phyloP scores from a whole-genome alignment of 164 flowering plant genomes.

The Brasenia schreberi region DNA sequence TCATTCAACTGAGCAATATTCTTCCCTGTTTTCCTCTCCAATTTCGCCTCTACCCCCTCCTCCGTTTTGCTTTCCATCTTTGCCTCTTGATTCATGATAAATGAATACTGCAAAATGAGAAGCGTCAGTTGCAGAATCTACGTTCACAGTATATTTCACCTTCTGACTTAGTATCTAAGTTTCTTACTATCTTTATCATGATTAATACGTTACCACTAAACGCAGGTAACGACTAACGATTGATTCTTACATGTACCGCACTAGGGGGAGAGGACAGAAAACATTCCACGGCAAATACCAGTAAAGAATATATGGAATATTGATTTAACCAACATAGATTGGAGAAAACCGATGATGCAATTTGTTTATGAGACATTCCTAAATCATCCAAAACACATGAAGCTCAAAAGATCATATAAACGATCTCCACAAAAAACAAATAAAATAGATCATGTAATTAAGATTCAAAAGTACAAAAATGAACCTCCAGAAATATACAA shows the following conservation, averaged over 20 bases:
- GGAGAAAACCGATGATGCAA: no score
- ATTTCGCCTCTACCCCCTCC: background rate
- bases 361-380: no score
- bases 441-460: no score
- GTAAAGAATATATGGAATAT: no score
- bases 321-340: no score
- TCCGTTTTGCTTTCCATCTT: background rate
- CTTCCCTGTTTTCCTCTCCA: background rate
- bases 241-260: background rate
- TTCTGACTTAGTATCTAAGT: background rate
- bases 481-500: no score
- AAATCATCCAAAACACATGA: no score
- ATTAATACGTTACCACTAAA: background rate
- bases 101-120: background rate
- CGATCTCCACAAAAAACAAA: no score
- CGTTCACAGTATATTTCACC: no score
- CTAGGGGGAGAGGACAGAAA: background rate
- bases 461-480: no score
- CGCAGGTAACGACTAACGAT: no score
- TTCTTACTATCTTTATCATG: background rate
- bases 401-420: no score
- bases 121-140: background rate
- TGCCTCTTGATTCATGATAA: background rate
- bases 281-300: background rate
- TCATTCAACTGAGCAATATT: background rate